phyloP scores from a whole-genome alignment of 805 yeast species.

The Yarrowia bubula region DNA sequence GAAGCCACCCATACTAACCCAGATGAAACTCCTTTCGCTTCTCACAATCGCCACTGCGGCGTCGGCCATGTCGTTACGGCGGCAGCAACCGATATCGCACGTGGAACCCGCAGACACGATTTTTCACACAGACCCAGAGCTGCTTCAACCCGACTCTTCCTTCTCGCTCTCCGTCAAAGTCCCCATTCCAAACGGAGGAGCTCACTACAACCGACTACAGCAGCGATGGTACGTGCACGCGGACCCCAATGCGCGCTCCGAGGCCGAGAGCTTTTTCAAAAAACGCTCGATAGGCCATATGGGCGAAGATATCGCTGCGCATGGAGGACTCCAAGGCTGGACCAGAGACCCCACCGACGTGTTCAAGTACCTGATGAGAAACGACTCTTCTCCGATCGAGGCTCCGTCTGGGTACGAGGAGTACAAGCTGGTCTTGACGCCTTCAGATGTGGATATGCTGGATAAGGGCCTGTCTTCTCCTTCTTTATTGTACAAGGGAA shows the following conservation, averaged over 20 bases:
- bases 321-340: neutral
- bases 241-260: slow-evolving; percentile 18
- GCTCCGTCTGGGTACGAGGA: slow-evolving; percentile 3
- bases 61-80: slow-evolving; percentile 20
- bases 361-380: slow-evolving; percentile 19
- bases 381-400: slow-evolving; percentile 1
- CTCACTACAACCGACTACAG: slow-evolving; percentile 18
- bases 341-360: slow-evolving; percentile 13
- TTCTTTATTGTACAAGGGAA: slow-evolving; percentile 32
- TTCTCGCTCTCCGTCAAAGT: slow-evolving; percentile 10
- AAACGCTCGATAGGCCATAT: neutral
- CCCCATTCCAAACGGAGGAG: slow-evolving; percentile 22
- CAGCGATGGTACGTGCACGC: slow-evolving; percentile 24
- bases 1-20: neutral
- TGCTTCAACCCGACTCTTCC: neutral
- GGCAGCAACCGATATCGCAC: slow-evolving; percentile 14
- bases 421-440: slow-evolving; percentile 23
- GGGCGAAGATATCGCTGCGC: neutral
- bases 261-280: slow-evolving; percentile 16
- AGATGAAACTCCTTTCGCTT: slow-evolving; percentile 1
- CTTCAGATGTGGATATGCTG: slow-evolving; percentile 30
- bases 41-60: neutral
- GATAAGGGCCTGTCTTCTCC: neutral
- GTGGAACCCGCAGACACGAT: slow-evolving; percentile 22
- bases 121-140: slow-evolving; percentile 5